Evolutionary conservation across 768 basidiomycete genomes (phyloP), one percentile per base, ranked within the genome.

Genomic region (Leucogyrophana mollusca): DNA sequence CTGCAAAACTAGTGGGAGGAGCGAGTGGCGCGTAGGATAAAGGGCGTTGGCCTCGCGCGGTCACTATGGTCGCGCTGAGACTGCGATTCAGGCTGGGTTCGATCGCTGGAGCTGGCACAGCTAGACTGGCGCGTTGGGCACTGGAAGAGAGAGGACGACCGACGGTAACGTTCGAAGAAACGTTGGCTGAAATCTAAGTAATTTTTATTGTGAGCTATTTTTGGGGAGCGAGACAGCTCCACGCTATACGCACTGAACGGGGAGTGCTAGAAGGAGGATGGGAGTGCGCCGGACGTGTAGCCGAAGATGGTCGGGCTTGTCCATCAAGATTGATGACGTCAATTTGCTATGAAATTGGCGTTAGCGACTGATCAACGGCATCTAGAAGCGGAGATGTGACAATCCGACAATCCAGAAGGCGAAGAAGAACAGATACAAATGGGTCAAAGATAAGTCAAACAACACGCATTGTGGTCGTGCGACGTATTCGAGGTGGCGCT

Each of bases 291-390:
- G 22, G 42, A 27, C 45, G 42, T 14, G 18, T 36, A 21, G 17
- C 45, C 41, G 45, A 46, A 25, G 45, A 33, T 45, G 39, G 32
- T 16, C 43, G 45, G 37, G 46, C 35, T 43, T 49, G 44, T 40
- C 1, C 9, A 16, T 4, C 20, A 27, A 16, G 9, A 10, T 23
- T 34, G 16, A 36, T 58, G 61, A 47, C 40, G 45, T 60, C 52
- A 50, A 66, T 61, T 59, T 57, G 65, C 64, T 64, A 62, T 61
- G 42, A 35, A 25, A n/a, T 56, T 7, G 7, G 2, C 11, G 4
- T 34, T 30, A 30, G 27, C 27, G 27, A 21, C 1, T 40, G n/a
- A 54, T 56, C 11, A 57, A 35, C 17, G 46, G 4, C 40, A 42
- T 39, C n/a, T 18, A 0, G n/a, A 9, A 40, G 14, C 45, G 42